Base-by-base conservation (phyloP, 129 eudicot genomes). In the Flaveria trinervia region DNA sequence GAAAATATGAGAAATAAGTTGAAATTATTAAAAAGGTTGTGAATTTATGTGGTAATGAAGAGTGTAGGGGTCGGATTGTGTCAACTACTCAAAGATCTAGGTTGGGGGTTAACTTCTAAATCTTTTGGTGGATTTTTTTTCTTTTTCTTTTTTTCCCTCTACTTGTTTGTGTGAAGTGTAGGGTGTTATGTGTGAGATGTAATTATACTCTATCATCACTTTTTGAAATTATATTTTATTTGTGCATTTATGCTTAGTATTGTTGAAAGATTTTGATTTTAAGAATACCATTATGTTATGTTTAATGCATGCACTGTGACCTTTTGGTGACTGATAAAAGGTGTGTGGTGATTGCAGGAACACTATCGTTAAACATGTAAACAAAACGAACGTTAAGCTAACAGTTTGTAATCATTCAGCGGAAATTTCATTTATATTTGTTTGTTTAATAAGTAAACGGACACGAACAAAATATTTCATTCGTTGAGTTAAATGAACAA, bases 51-150 rank as follows among this genome's bases (percentile, higher is more conserved):
- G 84, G 84, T 80, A 67, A 55, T 55, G 84, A 80, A 80, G 84
- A 73, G 84, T 73, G 80, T 80, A 80, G 84, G 83, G 79, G 83
- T 73, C 79, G 79, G 83, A 73, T 73, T 43, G 84, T 80, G 84
- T 80, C 84, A 73, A 73, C 75, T 80, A 73, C 75, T 80, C 54
- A 52, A 78, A 57, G 72, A 76, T 82, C 82, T 81, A 81, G 85
- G 81, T 72, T 79, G 83, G 84, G 83, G 79, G 84, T 80, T 80
- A 65, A 39, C 65, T 73, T 73, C 75, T 73, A 56, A 43, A 46
- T 65, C 59, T 65, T 73, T 70, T 79, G 25, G 71, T 61, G 41
- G 68, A 61, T 15, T 28, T 72, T 28, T 72, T 66, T 69, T 56
- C 54, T 33, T 22, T 30, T 55, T 80, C 56, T 73, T 66, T 67